phyloP scores from a whole-genome alignment of 1,284 basidiomycete genomes.

The Xanthoconium separans region DNA sequence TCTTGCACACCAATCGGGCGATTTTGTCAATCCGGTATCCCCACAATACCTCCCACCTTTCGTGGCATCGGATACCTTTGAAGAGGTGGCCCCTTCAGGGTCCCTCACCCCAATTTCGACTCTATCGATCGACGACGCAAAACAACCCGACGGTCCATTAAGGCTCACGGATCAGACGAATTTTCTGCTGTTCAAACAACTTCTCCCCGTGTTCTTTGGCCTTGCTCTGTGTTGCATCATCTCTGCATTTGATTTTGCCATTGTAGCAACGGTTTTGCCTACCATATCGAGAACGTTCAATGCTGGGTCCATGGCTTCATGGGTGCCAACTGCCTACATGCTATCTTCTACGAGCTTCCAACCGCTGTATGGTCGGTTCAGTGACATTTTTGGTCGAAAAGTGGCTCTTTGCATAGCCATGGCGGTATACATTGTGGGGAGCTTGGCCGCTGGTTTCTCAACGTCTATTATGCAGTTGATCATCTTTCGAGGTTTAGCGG shows the following conservation, averaged over 20 bases:
- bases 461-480: constrained; percentile 70
- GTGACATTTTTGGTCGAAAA: constrained; percentile 78
- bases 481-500: constrained; percentile 66
- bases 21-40: too few species aligned
- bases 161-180: constrained; percentile 75
- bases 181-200: constrained; percentile 65
- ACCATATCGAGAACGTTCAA: constrained; percentile 69
- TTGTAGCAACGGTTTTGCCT: constrained; percentile 69
- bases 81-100: constrained; percentile 1
- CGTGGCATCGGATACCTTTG: not conserved
- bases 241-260: constrained; percentile 58
- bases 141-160: constrained; percentile 5
- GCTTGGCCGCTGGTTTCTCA: constrained; percentile 58
- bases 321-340: constrained; percentile 70
- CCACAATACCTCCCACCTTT: not conserved
- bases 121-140: constrained; percentile 1
- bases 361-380: constrained; percentile 64
- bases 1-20: not conserved
- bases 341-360: constrained; percentile 69
- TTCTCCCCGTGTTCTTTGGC: constrained; percentile 61
- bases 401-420: constrained; percentile 58
- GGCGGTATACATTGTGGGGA: constrained; percentile 62
- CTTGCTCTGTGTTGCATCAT: constrained; percentile 60
- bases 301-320: constrained; percentile 62
- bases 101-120: constrained; percentile 5